Conservation (phyloP, 441 rosid genomes). For the Pelargonium citronellum region DNA sequence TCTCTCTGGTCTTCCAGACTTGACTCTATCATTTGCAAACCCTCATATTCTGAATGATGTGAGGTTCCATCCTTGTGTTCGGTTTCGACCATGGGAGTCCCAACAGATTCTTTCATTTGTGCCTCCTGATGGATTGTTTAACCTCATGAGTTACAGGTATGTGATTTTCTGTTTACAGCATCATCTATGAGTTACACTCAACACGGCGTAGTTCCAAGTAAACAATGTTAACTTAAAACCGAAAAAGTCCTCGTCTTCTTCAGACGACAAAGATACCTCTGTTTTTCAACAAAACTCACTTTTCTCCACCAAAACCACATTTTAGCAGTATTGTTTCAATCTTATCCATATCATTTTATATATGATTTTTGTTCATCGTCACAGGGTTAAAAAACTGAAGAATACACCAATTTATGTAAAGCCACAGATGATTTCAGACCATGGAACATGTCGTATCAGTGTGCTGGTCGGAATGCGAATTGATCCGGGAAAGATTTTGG, state of each 20-base stretch:
- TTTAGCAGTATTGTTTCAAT: not conserved
- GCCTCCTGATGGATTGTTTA: conserved; percentile 94
- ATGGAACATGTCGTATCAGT: conserved; percentile 61
- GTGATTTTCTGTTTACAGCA: conserved; percentile 5
- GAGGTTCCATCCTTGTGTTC: conserved; percentile 89
- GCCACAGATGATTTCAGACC: conserved; percentile 78
- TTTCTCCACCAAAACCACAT: no score
- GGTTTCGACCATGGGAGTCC: conserved; percentile 89
- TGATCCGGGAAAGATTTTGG: conserved; percentile 75
- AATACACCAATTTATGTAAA: conserved; percentile 72
- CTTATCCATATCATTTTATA: not conserved
- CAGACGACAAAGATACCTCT: no score
- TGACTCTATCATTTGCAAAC: conserved; percentile 77
- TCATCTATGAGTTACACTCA: no score
- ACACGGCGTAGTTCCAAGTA: no score
- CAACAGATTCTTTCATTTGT: conserved; percentile 86
- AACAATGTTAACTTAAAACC: no score
- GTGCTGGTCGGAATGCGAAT: conserved; percentile 72
- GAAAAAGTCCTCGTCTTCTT: no score
- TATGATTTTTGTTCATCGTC: conserved; percentile 1
- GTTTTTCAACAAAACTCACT: no score
- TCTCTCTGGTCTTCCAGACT: conserved; percentile 89
- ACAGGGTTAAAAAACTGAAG: conserved; percentile 80
- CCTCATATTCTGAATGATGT: conserved; percentile 71
- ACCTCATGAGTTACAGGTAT: conserved; percentile 94